Evolutionary conservation across 192 early-diverging fungal genomes (phyloP).

Genomic region (Backusella tarrabulga): DNA sequence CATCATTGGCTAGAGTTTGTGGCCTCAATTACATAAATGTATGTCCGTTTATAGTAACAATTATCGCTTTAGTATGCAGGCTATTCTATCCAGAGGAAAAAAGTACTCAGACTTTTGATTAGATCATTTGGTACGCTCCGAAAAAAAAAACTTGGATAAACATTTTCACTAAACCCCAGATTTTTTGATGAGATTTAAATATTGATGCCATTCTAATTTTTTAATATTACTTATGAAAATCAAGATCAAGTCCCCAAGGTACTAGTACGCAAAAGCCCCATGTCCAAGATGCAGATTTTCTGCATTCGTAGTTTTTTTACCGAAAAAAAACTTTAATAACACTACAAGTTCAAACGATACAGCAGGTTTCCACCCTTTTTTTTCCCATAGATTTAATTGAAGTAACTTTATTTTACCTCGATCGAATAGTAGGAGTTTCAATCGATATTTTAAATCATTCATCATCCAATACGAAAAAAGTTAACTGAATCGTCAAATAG

Average conservation of each 20-base stretch:
- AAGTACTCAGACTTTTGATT: neutral
- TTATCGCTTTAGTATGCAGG: neutral
- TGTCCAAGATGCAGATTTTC: neutral
- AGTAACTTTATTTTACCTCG: neutral
- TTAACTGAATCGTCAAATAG: neutral
- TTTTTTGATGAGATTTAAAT: neutral
- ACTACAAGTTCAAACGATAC: neutral
- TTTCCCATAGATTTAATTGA: neutral
- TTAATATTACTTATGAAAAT: neutral
- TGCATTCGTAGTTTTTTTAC: neutral
- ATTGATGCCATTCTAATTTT: neutral
- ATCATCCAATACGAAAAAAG: neutral
- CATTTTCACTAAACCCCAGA: neutral
- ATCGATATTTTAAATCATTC: neutral
- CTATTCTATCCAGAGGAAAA: neutral
- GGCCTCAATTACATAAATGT: neutral
- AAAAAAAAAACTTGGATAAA: neutral
- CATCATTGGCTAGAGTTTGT: neutral
- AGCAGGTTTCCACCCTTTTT: neutral
- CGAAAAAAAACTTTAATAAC: too few relatives aligned
- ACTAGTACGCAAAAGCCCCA: neutral
- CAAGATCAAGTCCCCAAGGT: too few relatives aligned
- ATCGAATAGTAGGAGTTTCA: slow-evolving; percentile 1
- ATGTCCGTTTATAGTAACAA: neutral
- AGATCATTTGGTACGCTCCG: neutral